Evolutionary conservation across 495 filamentous ascomycete genomes (phyloP).

Genomic region (Trichoderma parareesei): DNA sequence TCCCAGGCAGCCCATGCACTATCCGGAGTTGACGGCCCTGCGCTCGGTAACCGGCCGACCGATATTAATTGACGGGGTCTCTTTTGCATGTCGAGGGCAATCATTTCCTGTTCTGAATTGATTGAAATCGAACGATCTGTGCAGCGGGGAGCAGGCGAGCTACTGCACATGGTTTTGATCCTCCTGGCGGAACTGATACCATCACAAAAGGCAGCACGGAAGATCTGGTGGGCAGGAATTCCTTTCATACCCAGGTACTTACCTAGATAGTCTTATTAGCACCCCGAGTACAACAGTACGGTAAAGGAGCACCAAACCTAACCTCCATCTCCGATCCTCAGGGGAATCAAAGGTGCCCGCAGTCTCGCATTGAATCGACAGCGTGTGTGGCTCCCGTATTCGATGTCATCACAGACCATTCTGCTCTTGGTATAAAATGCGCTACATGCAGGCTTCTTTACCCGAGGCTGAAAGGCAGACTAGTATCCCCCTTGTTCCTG

Average conservation of each 20-base stretch:
- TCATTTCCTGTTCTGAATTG: background rate
- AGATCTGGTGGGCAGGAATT: background rate
- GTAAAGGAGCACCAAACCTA: background rate
- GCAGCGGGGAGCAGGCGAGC: background rate
- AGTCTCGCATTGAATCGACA: background rate
- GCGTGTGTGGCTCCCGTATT: background rate
- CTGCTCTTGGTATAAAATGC: background rate
- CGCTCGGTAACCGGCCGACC: background rate
- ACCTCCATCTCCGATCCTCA: background rate
- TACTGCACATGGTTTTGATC: background rate
- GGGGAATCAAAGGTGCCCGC: background rate
- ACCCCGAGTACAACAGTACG: background rate
- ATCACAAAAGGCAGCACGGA: background rate
- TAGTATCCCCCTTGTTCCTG: background rate
- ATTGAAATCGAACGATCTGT: constrained; percentile 5
- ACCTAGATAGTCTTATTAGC: background rate
- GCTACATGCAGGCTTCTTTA: background rate
- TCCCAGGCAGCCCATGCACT: background rate
- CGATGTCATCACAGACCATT: background rate
- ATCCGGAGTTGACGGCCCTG: background rate
- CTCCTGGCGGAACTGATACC: background rate
- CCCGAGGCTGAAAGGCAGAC: background rate
- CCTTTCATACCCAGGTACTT: no score
- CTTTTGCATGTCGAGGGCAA: background rate
- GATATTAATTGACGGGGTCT: background rate